Percentiles rank a stretch among this genome's conserved stretches.
These are phyloP conservation scores for Ceratocystis ficicola DNA, from an alignment of 2,329 filamentous ascomycete species.

Conservation along the genomic window DNA sequence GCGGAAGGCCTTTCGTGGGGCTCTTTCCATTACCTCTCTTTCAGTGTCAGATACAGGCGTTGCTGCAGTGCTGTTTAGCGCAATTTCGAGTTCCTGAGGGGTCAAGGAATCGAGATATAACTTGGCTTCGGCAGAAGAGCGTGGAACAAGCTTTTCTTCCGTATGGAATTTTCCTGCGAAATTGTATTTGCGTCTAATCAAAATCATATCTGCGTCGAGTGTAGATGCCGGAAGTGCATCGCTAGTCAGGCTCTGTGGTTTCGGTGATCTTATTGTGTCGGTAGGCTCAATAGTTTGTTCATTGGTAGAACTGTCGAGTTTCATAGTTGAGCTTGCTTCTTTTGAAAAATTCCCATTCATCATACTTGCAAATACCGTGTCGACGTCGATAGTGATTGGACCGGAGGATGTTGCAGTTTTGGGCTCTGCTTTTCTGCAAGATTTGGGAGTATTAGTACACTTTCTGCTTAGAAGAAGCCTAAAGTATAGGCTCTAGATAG, in stretches of 20 bases:
- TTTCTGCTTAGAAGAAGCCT: not conserved
- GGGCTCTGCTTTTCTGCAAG: slow-evolving; percentile 43
- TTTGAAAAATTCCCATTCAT: slow-evolving; percentile 31
- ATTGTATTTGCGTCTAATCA: slow-evolving; percentile 59
- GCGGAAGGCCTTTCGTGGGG: slow-evolving; percentile 44
- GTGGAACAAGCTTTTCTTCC: slow-evolving; percentile 57
- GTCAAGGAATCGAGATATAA: slow-evolving; percentile 41
- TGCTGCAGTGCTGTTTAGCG: slow-evolving; percentile 8
- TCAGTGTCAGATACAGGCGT: slow-evolving; percentile 22
- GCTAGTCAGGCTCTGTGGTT: not conserved
- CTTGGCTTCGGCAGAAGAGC: slow-evolving; percentile 53
- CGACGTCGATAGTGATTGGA: slow-evolving; percentile 57
- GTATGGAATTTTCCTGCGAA: slow-evolving; percentile 62
- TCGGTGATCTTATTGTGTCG: not conserved
- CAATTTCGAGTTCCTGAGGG: slow-evolving; percentile 24
- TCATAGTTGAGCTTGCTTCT: slow-evolving; percentile 14
- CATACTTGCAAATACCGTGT: slow-evolving; percentile 60
- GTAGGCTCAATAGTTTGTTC: not conserved
- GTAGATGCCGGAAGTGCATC: not conserved
- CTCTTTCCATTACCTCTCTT: slow-evolving; percentile 28
- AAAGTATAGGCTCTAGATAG: not conserved
- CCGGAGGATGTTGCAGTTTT: slow-evolving; percentile 41
- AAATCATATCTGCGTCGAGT: slow-evolving; percentile 37
- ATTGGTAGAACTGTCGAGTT: not conserved
- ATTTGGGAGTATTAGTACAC: slow-evolving; percentile 20